A percentile compares a stretch with the other conserved stretches of the same genome.
Conservation (phyloP, 2,329 filamentous ascomycete species). For the Cytospora piceicola region DNA sequence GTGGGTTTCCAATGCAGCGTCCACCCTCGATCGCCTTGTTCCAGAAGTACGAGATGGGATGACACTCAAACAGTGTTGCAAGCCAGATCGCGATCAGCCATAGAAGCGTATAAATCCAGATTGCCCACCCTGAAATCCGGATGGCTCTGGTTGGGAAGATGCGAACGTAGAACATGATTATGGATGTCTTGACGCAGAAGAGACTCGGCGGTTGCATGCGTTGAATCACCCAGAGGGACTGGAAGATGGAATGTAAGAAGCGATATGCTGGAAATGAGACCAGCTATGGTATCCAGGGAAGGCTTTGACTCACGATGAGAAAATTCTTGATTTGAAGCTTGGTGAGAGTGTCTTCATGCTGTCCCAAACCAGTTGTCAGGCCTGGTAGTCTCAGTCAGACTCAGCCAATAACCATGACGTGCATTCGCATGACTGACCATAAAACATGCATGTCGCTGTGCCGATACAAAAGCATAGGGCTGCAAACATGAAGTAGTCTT, state of each 20-base stretch:
- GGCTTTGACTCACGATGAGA: neutral
- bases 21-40: neutral
- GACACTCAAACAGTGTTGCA: neutral
- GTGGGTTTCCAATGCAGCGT: neutral
- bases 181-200: neutral
- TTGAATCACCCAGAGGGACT: neutral
- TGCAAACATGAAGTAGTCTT: neutral
- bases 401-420: neutral
- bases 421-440: neutral
- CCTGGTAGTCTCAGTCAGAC: neutral
- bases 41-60: neutral
- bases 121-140: neutral
- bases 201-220: neutral
- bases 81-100: neutral
- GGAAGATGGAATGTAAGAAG: neutral
- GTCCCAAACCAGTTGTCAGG: neutral
- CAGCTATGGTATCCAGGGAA: neutral
- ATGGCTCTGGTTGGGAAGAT: neutral
- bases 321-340: neutral
- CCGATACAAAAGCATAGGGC: neutral
- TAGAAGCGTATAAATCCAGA: neutral
- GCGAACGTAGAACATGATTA: neutral
- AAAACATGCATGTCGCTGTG: neutral
- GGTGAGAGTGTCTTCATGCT: neutral
- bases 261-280: neutral